Evolutionary conservation across 495 filamentous ascomycete genomes (phyloP).

Genomic region (Sordaria brevicollis): DNA sequence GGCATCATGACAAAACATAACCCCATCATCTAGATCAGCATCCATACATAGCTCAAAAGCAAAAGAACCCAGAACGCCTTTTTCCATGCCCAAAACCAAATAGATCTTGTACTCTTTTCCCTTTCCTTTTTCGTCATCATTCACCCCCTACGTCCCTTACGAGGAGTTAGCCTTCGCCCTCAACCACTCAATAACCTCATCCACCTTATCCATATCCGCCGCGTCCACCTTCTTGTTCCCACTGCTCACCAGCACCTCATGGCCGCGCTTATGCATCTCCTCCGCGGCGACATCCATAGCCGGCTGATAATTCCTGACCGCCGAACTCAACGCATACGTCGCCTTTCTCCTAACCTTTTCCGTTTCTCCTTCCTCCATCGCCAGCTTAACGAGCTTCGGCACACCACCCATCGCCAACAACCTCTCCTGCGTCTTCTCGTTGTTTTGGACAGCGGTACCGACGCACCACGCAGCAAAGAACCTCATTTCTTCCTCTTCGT

Average conservation of each 20-base stretch:
- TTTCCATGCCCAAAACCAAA: not conserved
- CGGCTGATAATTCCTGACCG: constrained; percentile 77
- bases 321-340: constrained; percentile 74
- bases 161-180: constrained; percentile 35
- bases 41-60: not conserved
- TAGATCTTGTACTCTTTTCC: not conserved
- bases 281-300: constrained; percentile 55
- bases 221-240: constrained; percentile 47
- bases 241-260: constrained; percentile 18
- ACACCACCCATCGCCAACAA: constrained; percentile 63
- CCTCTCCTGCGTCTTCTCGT: constrained; percentile 68
- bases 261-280: constrained; percentile 44
- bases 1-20: not conserved
- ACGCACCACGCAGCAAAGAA: constrained; percentile 85
- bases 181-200: constrained; percentile 59
- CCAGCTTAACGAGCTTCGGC: constrained; percentile 54
- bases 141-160: constrained; percentile 5
- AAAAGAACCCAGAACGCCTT: not conserved
- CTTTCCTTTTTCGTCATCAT: not conserved
- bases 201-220: constrained; percentile 73
- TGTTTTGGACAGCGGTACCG: constrained; percentile 94
- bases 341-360: constrained; percentile 70
- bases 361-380: constrained; percentile 44
- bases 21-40: not conserved
- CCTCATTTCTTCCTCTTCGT: constrained; percentile 60